A percentile compares a stretch with the other conserved stretches of the same genome.
phyloP scores from a whole-genome alignment of 352 stramenopile species.

The Pythium monospermum region DNA sequence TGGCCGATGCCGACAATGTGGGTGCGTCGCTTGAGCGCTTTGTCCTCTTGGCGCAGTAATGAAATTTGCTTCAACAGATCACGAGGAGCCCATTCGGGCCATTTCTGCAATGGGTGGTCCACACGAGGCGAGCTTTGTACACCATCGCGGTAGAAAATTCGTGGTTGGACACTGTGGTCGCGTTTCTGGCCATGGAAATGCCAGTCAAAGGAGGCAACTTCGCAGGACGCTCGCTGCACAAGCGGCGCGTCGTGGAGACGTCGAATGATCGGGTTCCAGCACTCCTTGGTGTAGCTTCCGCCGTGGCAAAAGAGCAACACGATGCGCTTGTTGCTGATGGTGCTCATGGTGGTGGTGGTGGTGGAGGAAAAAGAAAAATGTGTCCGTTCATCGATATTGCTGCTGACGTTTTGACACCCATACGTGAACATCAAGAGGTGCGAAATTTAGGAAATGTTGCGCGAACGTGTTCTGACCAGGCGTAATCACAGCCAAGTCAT shows the following conservation, averaged over 20 bases:
- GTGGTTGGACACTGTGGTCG: constrained; percentile 24
- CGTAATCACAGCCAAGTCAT: not conserved
- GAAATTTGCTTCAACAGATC: constrained; percentile 20
- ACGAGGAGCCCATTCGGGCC: constrained; percentile 14
- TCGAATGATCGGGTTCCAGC: constrained; percentile 42
- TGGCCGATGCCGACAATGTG: constrained; percentile 20
- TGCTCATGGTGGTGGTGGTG: too few species aligned
- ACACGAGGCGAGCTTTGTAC: constrained; percentile 12
- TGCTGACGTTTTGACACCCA: too few species aligned
- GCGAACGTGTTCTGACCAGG: not conserved
- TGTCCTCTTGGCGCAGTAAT: constrained; percentile 8
- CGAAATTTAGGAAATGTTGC: constrained; percentile 1
- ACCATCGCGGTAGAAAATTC: constrained; percentile 15
- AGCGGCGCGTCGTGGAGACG: constrained; percentile 24
- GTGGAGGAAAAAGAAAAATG: too few species aligned
- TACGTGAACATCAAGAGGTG: too few species aligned
- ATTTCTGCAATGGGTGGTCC: constrained; percentile 14
- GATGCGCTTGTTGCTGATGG: constrained; percentile 2
- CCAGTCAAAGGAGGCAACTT: constrained; percentile 35
- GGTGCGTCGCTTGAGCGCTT: constrained; percentile 7
- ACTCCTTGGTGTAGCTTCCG: constrained; percentile 33
- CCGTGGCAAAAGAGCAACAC: constrained; percentile 40
- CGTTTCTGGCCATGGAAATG: constrained; percentile 33
- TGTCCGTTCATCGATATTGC: too few species aligned
- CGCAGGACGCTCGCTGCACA: constrained; percentile 15